Evolutionary conservation across 148 eudicot species (phyloP).

Genomic region (Nepenthes mirabilis): DNA sequence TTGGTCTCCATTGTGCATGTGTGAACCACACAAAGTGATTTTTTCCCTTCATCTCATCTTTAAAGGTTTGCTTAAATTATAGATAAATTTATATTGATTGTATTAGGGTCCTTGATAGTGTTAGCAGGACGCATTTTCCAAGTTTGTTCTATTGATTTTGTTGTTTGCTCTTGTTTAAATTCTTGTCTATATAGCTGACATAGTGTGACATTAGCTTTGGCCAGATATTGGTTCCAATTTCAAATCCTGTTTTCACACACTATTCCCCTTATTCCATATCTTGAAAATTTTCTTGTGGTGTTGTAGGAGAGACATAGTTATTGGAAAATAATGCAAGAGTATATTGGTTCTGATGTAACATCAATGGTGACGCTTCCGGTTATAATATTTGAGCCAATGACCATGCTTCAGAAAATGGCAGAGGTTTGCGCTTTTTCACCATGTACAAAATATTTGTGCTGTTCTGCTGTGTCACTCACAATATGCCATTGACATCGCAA

Average conservation of each 20-base stretch:
- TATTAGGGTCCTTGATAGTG: too few species aligned
- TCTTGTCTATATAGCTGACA: too few species aligned
- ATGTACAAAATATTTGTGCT: background rate
- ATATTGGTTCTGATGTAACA: slow-evolving; percentile 88
- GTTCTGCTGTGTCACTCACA: slow-evolving; percentile 4
- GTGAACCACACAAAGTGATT: too few species aligned
- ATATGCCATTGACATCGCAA: slow-evolving; percentile 1
- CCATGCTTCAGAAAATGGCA: slow-evolving; percentile 97
- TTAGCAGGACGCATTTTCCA: too few species aligned
- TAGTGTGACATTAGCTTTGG: background rate
- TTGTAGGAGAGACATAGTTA: slow-evolving; percentile 83
- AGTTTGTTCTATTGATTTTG: too few species aligned
- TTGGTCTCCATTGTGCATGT: too few species aligned
- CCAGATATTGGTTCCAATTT: background rate
- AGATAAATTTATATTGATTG: too few species aligned
- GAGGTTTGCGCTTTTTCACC: slow-evolving; percentile 52
- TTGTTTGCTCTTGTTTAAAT: too few species aligned
- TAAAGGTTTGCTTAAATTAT: too few species aligned
- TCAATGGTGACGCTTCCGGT: slow-evolving; percentile 99
- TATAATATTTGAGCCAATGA: slow-evolving; percentile 96
- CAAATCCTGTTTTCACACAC: background rate
- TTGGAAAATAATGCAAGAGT: slow-evolving; percentile 97
- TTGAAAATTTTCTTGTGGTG: background rate
- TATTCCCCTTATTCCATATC: background rate
- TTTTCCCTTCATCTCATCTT: too few species aligned